Percentiles rank a stretch among this genome's conserved stretches.
phyloP scores from a whole-genome alignment of 192 early-diverging fungal species.

The Mortierella hygrophila region DNA sequence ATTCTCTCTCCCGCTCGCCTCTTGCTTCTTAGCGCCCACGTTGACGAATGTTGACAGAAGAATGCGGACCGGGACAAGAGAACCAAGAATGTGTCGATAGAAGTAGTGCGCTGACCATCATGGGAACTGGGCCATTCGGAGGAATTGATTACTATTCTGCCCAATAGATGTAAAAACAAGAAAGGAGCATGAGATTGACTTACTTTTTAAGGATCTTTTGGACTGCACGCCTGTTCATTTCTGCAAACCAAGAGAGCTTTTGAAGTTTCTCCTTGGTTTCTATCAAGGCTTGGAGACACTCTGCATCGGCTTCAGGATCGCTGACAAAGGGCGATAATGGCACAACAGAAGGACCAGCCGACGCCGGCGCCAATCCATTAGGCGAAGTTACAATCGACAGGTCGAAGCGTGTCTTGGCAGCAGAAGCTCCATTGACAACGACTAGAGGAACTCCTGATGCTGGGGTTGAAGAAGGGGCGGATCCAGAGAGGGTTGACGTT shows the following conservation, averaged over 20 bases:
- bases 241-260: constrained; percentile 66
- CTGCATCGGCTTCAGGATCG: constrained; percentile 56
- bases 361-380: not conserved
- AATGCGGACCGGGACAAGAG: not conserved
- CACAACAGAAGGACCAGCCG: constrained; percentile 12
- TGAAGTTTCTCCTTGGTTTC: constrained; percentile 61
- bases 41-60: not conserved
- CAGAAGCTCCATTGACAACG: not conserved
- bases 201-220: constrained; percentile 74
- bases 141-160: not conserved
- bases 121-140: constrained; percentile 1
- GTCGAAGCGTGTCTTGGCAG: constrained; percentile 17
- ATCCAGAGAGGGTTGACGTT: not conserved
- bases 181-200: constrained; percentile 10
- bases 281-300: constrained; percentile 58
- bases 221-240: constrained; percentile 64
- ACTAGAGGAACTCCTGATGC: not conserved
- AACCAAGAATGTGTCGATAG: not conserved
- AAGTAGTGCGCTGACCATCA: not conserved
- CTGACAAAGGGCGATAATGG: constrained; percentile 46
- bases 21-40: not conserved
- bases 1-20: not conserved
- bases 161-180: not conserved
- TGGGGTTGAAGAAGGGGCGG: not conserved
- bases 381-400: constrained; percentile 34